Percentiles rank a stretch among this genome's conserved stretches.
phyloP scores from a whole-genome alignment of 345 rosid genomes.

The Anastatica hierochuntica region DNA sequence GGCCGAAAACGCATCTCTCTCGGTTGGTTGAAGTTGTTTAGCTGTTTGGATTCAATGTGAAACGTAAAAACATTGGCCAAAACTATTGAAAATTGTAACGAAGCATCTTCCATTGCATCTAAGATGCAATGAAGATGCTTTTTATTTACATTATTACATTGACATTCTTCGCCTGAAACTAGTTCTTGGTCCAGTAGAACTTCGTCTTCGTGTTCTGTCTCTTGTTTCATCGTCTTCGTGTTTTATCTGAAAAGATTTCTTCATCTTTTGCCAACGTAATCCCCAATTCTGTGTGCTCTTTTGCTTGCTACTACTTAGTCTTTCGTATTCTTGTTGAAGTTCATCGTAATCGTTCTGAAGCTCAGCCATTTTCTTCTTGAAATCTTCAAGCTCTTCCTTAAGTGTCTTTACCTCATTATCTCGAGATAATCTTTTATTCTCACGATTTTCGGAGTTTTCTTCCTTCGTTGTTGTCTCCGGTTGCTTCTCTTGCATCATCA shows the following conservation, averaged over 20 bases:
- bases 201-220: slow-evolving; percentile 24
- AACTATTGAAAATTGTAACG: no score
- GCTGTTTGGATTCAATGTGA: no score
- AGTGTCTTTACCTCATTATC: slow-evolving; percentile 40
- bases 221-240: slow-evolving; percentile 31
- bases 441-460: slow-evolving; percentile 31
- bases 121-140: no score
- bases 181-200: slow-evolving; percentile 15
- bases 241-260: slow-evolving; percentile 38
- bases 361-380: slow-evolving; percentile 49
- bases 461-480: slow-evolving; percentile 24
- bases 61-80: no score
- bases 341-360: slow-evolving; percentile 56
- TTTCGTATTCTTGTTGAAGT: slow-evolving; percentile 53
- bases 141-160: slow-evolving; percentile 40
- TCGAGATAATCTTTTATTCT: slow-evolving; percentile 32
- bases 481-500: slow-evolving; percentile 51
- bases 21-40: no score
- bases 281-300: slow-evolving; percentile 32
- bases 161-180: slow-evolving; percentile 38
- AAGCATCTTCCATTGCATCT: no score
- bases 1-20: no score
- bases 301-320: slow-evolving; percentile 38
- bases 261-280: slow-evolving; percentile 44
- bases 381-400: slow-evolving; percentile 49